Evolutionary conservation across 2,329 filamentous ascomycete species (phyloP), one percentile per base, ranked within the genome.

Genomic region (Furcasterigmium furcatum): DNA sequence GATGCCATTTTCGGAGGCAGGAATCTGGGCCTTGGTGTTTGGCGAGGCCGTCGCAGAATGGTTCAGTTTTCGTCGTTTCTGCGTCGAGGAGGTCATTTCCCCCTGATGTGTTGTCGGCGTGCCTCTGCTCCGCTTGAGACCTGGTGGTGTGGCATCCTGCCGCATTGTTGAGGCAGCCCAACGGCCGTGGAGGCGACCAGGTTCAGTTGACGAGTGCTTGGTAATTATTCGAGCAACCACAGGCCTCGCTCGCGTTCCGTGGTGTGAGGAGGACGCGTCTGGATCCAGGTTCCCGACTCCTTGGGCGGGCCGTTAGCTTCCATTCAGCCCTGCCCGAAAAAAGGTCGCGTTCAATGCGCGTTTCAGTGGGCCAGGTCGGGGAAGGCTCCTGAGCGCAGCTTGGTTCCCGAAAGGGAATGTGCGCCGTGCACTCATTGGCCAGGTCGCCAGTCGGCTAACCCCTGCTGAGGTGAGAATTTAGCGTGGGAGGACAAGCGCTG

Each of bases 1-100:
- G 40, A 38, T 44, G 8, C 34, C 34, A 13, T 43, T 35, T 10
- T 35, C 41, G 4, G 45, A 36, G 12, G 18, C 14, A 22, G 27
- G 19, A 30, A 65, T 49, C 3, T 61, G 57, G 19, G 55, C 60
- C 2, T 63, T 59, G 4, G 61, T 58, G 14, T 60, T 59, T 5
- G 59, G 52, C 7, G 57, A 55, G 40, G 46, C 49, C 9, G 53
- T 46, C 7, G 50, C 48, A 9, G 55, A 48, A 27, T 57, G 55
- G 32, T 65, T 61, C n/a, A 66, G 44, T 47, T 55, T 61, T 38
- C 57, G 58, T 25, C 57, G 61, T 52, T 66, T 66, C 19, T 39
- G 18, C 6, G 44, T 10, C n/a, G 29, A 21, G 14, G 30, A 27
- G 18, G 44, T n/a, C n/a, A n/a, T 20, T 19, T 22, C 18, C n/a